Evolutionary conservation across 768 basidiomycete species (phyloP).

Genomic region (Pleurotus eryngii): DNA sequence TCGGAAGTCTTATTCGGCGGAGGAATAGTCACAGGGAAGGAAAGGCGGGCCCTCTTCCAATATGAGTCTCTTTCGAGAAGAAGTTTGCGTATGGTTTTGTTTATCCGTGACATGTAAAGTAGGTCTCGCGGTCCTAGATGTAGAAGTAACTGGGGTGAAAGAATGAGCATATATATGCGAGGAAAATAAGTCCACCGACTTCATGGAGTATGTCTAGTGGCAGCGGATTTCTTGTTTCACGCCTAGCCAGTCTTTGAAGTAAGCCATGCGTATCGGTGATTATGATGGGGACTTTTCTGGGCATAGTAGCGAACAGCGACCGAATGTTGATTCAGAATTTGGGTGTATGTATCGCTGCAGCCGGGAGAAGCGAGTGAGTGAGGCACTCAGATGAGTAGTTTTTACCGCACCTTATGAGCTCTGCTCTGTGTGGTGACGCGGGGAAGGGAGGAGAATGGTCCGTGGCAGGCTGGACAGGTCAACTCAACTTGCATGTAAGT

Average conservation of each 20-base stretch:
- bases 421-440: too few relatives aligned
- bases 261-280: background rate
- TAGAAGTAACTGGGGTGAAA: background rate
- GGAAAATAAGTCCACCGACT: background rate
- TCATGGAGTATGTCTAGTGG: slow-evolving; percentile 1
- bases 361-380: too few relatives aligned
- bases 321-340: too few relatives aligned
- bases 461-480: too few relatives aligned
- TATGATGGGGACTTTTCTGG: background rate
- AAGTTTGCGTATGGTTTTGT: background rate
- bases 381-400: too few relatives aligned
- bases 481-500: too few relatives aligned
- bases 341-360: too few relatives aligned
- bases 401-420: too few relatives aligned
- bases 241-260: background rate
- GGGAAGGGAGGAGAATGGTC: too few relatives aligned
- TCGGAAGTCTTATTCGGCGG: background rate
- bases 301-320: background rate
- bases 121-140: slow-evolving; percentile 3
- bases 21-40: background rate
- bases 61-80: background rate
- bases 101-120: background rate
- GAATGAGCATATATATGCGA: background rate
- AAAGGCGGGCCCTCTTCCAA: background rate
- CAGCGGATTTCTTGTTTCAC: background rate